Base-by-base conservation (phyloP, 1,284 basidiomycete species). In the Trichosporon sp. region DNA sequence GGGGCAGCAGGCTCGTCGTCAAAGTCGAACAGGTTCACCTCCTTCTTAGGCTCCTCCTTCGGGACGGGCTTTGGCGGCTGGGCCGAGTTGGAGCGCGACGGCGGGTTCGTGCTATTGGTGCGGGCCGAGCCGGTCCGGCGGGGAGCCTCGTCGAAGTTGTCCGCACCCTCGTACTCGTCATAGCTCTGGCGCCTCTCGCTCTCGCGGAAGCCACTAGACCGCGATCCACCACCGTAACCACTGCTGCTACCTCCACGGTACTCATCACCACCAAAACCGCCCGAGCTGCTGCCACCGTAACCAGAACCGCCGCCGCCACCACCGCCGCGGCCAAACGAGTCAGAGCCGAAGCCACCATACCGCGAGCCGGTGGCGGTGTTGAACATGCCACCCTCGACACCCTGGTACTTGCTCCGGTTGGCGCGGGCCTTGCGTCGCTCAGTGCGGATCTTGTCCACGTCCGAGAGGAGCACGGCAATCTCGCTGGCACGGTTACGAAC, bases 141-240 rank as follows among this genome's bases (percentile, higher is more conserved):
- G 2, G 84, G 70, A 32, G 69, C 68, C 34, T 79, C 80, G 47
- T 89, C 87, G 74, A 98, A 97, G 79, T 95, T 93, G 68, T 97
- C 97, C 0, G 97, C 96, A 3, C 96, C 97, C 75, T 98, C 92
- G 81, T 99, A 99, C 81, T 98, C 96, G 76, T 98, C 95, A 47
- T 76, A 81, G 32, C 76, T 75, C 32, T 65, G 66, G 62, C 68
- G 68, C n/a, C 44, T n/a, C 35, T 42, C 25, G 9, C 53, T 34
- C 65, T 71, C 70, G 8, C 62, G 64, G 67, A 68, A 71, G 18
- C 29, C 29, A 21, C 64, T 58, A 15, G 64, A 63, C 35, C 62
- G 34, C 0, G n/a, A n/a, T n/a, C n/a, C n/a, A n/a, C 47, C 51
- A 53, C 47, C 27, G 44, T 56, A 65, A 3, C 66, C 64, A 4